Evolutionary conservation across 2,329 filamentous ascomycete genomes (phyloP), one percentile per base, ranked within the genome.

Genomic region (Rosellinia necatrix): DNA sequence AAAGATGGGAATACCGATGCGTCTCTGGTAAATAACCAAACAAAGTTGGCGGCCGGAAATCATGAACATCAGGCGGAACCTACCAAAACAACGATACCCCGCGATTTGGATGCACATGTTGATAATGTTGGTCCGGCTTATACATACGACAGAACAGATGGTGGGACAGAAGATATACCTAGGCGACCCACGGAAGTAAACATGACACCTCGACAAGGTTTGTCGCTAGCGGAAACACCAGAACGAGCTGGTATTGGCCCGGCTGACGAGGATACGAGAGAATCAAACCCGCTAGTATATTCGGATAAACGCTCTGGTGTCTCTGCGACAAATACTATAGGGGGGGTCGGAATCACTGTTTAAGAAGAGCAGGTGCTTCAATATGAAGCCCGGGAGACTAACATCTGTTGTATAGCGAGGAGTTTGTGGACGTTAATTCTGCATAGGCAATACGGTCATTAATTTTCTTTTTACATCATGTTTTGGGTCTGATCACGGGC

Each of bases 301-400:
- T 66, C 63, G 30, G 66, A 68, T 35, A 63, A 69, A 35, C 58
- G 61, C 46, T 51, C 66, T 29, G 58, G 62, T 34, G 54, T 60
- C 15, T 22, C 50, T 38, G 27, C 42, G 13, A 55, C 60, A 40
- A 60, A 60, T 40, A 44, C 53, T 29, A 41, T 59, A 34, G 59
- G 54, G 52, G 58, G 66, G 44, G 49, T 62, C 22, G 58, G 65
- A 53, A 24, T 40, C 25, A 12, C 34, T 25, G 53, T 40, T 37
- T 54, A 42, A 54, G 17, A 51, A 38, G 46, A 53, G 29, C 40
- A 44, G 43, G 24, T 13, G n/a, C 35, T 34, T 49, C 38, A 6
- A 15, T 15, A 13, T 30, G 15, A 49, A 22, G 15, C 30, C 19
- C 41, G 13, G 27, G 19, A 24, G 19, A 19, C 22, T 8, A 21